A percentile compares a stretch with the other conserved stretches of the same genome.
phyloP scores from a whole-genome alignment of 2,329 filamentous ascomycete genomes.

The Coniochaeta prunicola region DNA sequence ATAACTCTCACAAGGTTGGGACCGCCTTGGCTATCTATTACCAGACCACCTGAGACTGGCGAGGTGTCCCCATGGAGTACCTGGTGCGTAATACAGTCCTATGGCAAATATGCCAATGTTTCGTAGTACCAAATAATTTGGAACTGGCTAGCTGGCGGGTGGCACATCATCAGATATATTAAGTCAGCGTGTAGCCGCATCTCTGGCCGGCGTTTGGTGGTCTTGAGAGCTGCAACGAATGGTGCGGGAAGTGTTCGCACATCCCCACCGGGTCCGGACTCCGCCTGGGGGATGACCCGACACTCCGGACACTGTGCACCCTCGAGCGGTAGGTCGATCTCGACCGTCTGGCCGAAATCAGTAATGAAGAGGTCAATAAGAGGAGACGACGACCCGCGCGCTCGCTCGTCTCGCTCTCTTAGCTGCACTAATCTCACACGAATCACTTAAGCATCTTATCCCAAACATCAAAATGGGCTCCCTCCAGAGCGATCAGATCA shows the following conservation, averaged over 20 bases:
- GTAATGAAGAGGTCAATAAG: not conserved
- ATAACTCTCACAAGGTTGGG: not conserved
- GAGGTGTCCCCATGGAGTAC: no score
- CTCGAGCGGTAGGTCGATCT: not conserved
- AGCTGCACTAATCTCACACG: not conserved
- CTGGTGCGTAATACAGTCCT: no score
- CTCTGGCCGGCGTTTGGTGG: not conserved
- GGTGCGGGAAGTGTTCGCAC: slow-evolving; percentile 9
- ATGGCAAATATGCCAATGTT: not conserved
- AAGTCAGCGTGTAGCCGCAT: not conserved
- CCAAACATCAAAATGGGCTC: slow-evolving; percentile 9
- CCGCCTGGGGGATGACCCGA: slow-evolving; percentile 4
- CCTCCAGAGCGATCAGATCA: slow-evolving; percentile 15
- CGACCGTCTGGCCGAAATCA: slow-evolving; percentile 5
- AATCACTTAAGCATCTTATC: not conserved
- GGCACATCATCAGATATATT: not conserved
- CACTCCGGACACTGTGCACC: not conserved
- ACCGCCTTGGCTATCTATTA: not conserved
- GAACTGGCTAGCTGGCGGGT: not conserved
- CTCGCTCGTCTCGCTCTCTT: not conserved
- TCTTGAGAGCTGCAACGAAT: not conserved
- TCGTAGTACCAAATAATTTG: not conserved
- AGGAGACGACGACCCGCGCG: not conserved
- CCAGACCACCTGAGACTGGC: no score
- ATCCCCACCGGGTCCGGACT: slow-evolving; percentile 17